Evolutionary conservation across 768 basidiomycete genomes (phyloP), one percentile per base, ranked within the genome.

Genomic region (Leucosporidium creatinivorum): DNA sequence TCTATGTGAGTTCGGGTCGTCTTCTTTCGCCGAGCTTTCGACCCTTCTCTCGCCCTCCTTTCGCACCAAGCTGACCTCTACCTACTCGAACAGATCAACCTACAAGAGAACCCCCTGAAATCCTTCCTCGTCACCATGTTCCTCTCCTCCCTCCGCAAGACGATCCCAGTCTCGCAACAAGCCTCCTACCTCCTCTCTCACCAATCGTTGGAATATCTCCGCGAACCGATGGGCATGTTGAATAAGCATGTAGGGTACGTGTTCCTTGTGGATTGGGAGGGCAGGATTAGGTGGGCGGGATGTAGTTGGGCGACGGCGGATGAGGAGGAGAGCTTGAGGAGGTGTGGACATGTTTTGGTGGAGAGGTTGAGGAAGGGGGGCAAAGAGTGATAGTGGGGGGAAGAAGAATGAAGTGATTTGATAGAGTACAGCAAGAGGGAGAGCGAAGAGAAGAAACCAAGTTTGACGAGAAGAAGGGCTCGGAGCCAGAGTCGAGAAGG

Each of bases 71-170:
- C 36, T 39, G 8, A 89, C 68, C 84, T 87, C 2, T 77, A 83
- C 25, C 91, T 85, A 76, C 87, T 86, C 79, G 85, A 90, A 17
- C 74, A 82, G 82, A 86, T 97, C 77, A 98, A 98, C 78, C 82
- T 94, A 31, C 94, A 98, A 80, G 89, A 92, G 77, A 98, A 98
- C 79, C 80, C 89, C 8, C 84, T 98, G 70, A 96, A 96, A 80
- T 89, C 89, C 1, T 84, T 93, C 76, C 85, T 98, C 39, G 88
- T 97, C 61, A 86, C 87, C 60, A 79, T 97, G 63, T 94, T 93
- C 80, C 78, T 87, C n/a, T 84, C 83, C 13, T 84, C 85, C 25
- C 83, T 98, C 26, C 86, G 88, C 61, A 80, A 83, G 28, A 80
- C 81, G 4, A 81, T 92, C 0, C 89, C 92, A 0, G 73, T 79